Evolutionary conservation across 2,329 filamentous ascomycete genomes (phyloP).

Genomic region (Nemania abortiva): DNA sequence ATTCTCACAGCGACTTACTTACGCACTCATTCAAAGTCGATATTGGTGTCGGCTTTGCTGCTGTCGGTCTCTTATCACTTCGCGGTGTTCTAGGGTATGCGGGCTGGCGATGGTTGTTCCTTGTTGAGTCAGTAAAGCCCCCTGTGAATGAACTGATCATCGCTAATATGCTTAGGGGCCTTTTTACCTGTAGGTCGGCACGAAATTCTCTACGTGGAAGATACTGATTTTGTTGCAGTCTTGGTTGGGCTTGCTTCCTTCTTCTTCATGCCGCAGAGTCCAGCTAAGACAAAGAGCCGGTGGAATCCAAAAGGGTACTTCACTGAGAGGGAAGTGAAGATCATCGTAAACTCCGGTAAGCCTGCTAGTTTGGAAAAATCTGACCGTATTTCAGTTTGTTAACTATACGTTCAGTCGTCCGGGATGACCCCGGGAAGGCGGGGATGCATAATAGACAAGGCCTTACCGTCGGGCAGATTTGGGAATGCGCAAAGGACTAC

Average conservation of each 20-base stretch:
- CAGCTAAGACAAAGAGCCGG: conserved; percentile 70
- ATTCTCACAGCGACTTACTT: conserved; percentile 25
- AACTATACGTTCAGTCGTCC: conserved; percentile 55
- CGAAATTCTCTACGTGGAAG: conserved; percentile 44
- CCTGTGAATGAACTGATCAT: conserved; percentile 12
- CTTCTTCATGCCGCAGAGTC: conserved; percentile 70
- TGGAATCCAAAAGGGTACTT: conserved; percentile 72
- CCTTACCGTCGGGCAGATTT: conserved; percentile 58
- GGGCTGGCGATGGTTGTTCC: conserved; percentile 70
- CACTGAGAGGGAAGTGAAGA: conserved; percentile 72
- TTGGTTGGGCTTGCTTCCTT: conserved; percentile 65
- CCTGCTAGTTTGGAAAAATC: not conserved
- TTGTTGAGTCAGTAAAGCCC: conserved; percentile 51
- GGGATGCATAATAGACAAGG: conserved; percentile 65
- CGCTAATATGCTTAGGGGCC: conserved; percentile 46
- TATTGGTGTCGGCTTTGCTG: conserved; percentile 67
- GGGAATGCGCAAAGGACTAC: conserved; percentile 62
- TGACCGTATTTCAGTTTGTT: conserved; percentile 15
- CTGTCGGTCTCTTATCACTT: conserved; percentile 67
- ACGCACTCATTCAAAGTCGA: conserved; percentile 44
- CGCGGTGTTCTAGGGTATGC: conserved; percentile 63
- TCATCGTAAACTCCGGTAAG: conserved; percentile 69
- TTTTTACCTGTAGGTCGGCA: conserved; percentile 49
- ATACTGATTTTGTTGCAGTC: conserved; percentile 56
- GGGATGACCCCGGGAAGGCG: conserved; percentile 65